These are phyloP conservation scores for Gaeumannomyces sp. DNA, from an alignment of 2,329 filamentous ascomycete species.

Conservation along the genomic window DNA sequence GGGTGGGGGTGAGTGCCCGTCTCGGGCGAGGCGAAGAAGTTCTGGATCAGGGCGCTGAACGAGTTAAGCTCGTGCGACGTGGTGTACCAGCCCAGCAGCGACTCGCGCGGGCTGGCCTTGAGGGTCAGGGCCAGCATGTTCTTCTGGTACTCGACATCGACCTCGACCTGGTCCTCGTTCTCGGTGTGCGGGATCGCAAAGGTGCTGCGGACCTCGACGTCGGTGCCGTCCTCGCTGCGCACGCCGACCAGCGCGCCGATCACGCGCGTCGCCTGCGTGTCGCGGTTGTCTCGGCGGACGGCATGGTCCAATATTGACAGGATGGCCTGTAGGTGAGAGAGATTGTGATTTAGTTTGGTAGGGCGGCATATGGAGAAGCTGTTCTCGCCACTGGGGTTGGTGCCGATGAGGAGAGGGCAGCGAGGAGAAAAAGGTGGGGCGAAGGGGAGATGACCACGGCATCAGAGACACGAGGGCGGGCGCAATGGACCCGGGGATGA, in stretches of 20 bases:
- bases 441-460: background rate
- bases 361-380: too few relatives aligned
- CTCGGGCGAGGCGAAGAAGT: conserved; percentile 96
- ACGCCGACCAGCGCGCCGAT: conserved; percentile 93
- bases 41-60: conserved; percentile 97
- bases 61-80: conserved; percentile 96
- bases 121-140: conserved; percentile 95
- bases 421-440: conserved; percentile 8
- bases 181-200: conserved; percentile 99
- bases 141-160: conserved; percentile 99
- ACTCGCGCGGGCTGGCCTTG: conserved; percentile 88
- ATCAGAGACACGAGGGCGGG: background rate
- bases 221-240: conserved; percentile 91
- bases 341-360: too few relatives aligned
- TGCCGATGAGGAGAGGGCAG: background rate
- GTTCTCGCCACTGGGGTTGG: too few relatives aligned
- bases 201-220: conserved; percentile 91
- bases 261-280: conserved; percentile 84
- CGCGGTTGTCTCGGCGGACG: conserved; percentile 69
- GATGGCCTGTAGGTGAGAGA: conserved; percentile 42
- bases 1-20: conserved; percentile 96
- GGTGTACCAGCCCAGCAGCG: conserved; percentile 96
- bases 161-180: conserved; percentile 96
- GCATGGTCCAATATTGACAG: conserved; percentile 89
- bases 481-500: too few relatives aligned